phyloP scores from a whole-genome alignment of 2,329 filamentous ascomycete genomes.

The Neophaeococcomyces mojaviensis region DNA sequence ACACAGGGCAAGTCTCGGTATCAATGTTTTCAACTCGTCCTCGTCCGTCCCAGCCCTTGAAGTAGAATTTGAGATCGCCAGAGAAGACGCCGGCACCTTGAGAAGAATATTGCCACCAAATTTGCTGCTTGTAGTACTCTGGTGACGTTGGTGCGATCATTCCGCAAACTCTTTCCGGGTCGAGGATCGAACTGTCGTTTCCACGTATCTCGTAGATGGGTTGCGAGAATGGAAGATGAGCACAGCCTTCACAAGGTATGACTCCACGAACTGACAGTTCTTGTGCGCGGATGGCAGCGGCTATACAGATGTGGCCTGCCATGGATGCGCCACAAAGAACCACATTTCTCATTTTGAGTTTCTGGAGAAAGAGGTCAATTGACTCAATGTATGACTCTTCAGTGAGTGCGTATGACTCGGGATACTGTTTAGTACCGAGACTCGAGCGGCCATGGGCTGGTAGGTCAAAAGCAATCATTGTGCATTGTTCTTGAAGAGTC shows the following conservation, averaged over 20 bases:
- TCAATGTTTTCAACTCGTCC: slow-evolving; percentile 38
- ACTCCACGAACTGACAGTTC: slow-evolving; percentile 42
- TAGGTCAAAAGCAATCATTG: slow-evolving; percentile 18
- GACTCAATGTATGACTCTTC: slow-evolving; percentile 15
- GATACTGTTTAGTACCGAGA: slow-evolving; percentile 11
- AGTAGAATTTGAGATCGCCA: slow-evolving; percentile 45
- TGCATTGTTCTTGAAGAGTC: slow-evolving; percentile 11
- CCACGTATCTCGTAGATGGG: slow-evolving; percentile 38
- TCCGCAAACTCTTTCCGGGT: slow-evolving; percentile 28
- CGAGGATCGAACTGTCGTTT: slow-evolving; percentile 42
- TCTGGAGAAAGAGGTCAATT: slow-evolving; percentile 11
- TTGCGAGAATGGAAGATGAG: slow-evolving; percentile 28
- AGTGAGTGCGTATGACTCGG: slow-evolving; percentile 13
- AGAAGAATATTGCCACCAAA: slow-evolving; percentile 43
- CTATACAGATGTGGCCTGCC: slow-evolving; percentile 44
- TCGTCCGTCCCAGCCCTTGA: slow-evolving; percentile 43
- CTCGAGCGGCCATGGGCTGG: slow-evolving; percentile 18
- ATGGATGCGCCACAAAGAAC: slow-evolving; percentile 27
- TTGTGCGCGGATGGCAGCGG: slow-evolving; percentile 39
- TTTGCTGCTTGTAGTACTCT: slow-evolving; percentile 38
- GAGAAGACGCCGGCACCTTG: slow-evolving; percentile 47
- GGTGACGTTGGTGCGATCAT: slow-evolving; percentile 43
- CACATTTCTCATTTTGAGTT: slow-evolving; percentile 9
- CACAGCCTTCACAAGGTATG: slow-evolving; percentile 31
- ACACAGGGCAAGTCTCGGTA: slow-evolving; percentile 42